Percentiles rank a stretch among this genome's conserved stretches.
Conservation (phyloP, 192 early-diverging fungal genomes). For the Haplosporangium gracile region DNA sequence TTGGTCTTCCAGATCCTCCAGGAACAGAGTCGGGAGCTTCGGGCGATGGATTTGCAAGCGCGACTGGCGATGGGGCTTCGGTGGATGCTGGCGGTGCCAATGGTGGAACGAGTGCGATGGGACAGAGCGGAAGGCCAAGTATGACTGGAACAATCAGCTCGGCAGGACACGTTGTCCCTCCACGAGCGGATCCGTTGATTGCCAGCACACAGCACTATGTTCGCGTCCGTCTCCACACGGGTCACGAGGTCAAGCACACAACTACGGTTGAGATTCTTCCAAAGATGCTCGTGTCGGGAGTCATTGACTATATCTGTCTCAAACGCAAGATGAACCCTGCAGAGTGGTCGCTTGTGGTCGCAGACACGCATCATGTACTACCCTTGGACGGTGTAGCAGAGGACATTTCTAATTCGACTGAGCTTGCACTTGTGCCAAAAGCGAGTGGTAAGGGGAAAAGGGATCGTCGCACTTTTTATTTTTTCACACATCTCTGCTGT, state of each 20-base stretch:
- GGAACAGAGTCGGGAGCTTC: neutral
- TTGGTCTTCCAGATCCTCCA: slow-evolving; percentile 24
- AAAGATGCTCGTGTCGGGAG: slow-evolving; percentile 80
- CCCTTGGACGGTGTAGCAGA: slow-evolving; percentile 86
- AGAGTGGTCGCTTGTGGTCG: slow-evolving; percentile 90
- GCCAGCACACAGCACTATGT: slow-evolving; percentile 64
- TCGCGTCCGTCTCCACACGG: slow-evolving; percentile 64
- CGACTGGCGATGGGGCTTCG: neutral
- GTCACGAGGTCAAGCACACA: slow-evolving; percentile 86
- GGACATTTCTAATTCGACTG: slow-evolving; percentile 67
- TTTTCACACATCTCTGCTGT: neutral
- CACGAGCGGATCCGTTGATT: slow-evolving; percentile 38
- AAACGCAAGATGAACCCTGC: slow-evolving; percentile 90
- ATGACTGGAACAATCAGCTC: neutral
- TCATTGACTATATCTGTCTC: slow-evolving; percentile 87
- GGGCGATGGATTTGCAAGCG: neutral
- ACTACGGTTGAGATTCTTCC: slow-evolving; percentile 86
- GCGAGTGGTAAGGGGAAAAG: slow-evolving; percentile 48
- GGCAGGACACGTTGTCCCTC: slow-evolving; percentile 9
- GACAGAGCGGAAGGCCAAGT: neutral
- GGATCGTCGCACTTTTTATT: neutral
- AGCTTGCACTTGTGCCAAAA: slow-evolving; percentile 82
- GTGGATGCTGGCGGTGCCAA: neutral
- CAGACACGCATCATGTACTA: slow-evolving; percentile 79
- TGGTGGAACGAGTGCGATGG: neutral